Evolutionary conservation across 495 filamentous ascomycete genomes (phyloP).

Genomic region (Penicillium maclennaniae): DNA sequence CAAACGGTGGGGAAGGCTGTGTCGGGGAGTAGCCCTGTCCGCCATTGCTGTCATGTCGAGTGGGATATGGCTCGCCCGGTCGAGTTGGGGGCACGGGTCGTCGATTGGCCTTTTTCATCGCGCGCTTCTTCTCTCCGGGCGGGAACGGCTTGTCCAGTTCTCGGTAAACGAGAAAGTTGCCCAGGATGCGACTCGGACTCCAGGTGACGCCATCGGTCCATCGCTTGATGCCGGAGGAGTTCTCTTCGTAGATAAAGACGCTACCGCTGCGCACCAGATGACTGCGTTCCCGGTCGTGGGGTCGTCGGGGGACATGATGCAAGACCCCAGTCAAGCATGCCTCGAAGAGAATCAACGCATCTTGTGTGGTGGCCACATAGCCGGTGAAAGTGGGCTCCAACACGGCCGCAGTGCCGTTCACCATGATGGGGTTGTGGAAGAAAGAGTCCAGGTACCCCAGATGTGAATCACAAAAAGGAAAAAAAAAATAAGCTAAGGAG

Average conservation of each 20-base stretch:
- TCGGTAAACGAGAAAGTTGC: constrained; percentile 86
- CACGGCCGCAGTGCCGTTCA: constrained; percentile 43
- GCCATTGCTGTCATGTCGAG: constrained; percentile 39
- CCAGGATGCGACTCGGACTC: constrained; percentile 86
- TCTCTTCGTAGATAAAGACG: constrained; percentile 87
- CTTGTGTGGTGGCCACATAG: constrained; percentile 67
- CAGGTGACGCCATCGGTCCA: constrained; percentile 91
- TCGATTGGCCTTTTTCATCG: constrained; percentile 65
- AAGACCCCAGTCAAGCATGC: constrained; percentile 65
- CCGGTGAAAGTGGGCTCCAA: constrained; percentile 59
- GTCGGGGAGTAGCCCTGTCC: constrained; percentile 44
- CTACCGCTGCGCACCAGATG: constrained; percentile 75
- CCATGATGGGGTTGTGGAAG: constrained; percentile 31
- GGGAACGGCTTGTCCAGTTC: constrained; percentile 78
- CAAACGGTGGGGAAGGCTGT: constrained; percentile 32
- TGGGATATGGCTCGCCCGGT: constrained; percentile 50
- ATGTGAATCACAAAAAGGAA: constrained; percentile 2
- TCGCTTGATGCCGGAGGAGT: constrained; percentile 82
- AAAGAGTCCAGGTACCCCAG: constrained; percentile 10
- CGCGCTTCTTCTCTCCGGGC: constrained; percentile 84
- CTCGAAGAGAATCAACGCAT: constrained; percentile 73
- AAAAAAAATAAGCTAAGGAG: constrained; percentile 28
- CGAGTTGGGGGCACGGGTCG: constrained; percentile 36
- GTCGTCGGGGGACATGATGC: constrained; percentile 72
- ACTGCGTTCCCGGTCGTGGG: constrained; percentile 76